phyloP scores from a whole-genome alignment of 768 basidiomycete species.

The Dictyophora rubrovolvata region DNA sequence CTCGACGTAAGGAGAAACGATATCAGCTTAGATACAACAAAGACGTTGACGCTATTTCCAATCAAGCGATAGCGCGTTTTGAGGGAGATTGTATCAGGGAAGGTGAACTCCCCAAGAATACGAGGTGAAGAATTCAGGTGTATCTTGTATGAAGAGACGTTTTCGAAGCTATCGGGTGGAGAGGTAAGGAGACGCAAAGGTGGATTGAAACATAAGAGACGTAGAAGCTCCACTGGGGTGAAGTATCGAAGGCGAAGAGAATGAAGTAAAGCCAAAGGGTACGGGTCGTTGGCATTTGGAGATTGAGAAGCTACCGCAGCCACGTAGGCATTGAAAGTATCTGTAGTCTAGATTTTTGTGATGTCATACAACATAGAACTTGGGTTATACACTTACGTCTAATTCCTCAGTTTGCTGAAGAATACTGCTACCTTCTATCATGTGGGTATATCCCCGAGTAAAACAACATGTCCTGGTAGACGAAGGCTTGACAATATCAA shows the following conservation, averaged over 20 bases:
- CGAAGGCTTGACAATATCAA: slow-evolving; percentile 67
- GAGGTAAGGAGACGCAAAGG: slow-evolving; percentile 7
- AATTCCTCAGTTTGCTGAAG: slow-evolving; percentile 59
- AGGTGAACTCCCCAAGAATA: slow-evolving; percentile 31
- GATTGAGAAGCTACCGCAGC: slow-evolving; percentile 15
- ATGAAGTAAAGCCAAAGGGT: slow-evolving; percentile 44
- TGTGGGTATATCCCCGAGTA: slow-evolving; percentile 67
- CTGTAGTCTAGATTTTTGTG: slow-evolving; percentile 40
- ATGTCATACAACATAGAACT: background rate
- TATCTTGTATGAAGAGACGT: background rate
- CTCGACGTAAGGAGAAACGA: slow-evolving; percentile 37
- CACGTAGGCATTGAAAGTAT: slow-evolving; percentile 33
- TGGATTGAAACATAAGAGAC: slow-evolving; percentile 50
- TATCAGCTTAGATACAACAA: slow-evolving; percentile 54
- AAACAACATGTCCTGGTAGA: slow-evolving; percentile 64
- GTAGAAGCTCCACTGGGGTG: slow-evolving; percentile 59
- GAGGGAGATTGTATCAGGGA: slow-evolving; percentile 49
- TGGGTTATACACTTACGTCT: slow-evolving; percentile 36
- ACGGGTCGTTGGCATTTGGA: slow-evolving; percentile 27
- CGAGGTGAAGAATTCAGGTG: background rate
- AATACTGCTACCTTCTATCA: slow-evolving; percentile 70
- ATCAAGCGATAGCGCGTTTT: slow-evolving; percentile 70
- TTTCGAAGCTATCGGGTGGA: background rate
- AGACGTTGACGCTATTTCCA: slow-evolving; percentile 77
- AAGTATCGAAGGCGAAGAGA: slow-evolving; percentile 66